Conservation (phyloP, 2,329 filamentous ascomycete genomes). For the Alternaria consortialis region DNA sequence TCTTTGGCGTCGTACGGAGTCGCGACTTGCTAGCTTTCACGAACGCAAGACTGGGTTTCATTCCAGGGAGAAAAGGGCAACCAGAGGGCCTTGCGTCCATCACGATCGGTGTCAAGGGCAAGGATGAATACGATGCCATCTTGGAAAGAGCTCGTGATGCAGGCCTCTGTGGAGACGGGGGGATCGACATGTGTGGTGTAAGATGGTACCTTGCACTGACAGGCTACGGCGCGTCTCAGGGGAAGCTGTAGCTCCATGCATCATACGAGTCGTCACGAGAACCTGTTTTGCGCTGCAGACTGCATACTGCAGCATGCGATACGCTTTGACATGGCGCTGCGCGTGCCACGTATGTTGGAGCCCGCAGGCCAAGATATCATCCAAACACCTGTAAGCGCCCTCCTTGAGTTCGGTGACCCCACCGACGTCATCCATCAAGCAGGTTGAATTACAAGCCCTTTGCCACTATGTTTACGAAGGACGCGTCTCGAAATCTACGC, state of each 20-base stretch:
- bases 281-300: background rate
- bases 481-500: background rate
- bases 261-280: background rate
- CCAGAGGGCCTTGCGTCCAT: constrained; percentile 52
- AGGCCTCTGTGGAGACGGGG: constrained; percentile 44
- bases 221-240: constrained; percentile 23
- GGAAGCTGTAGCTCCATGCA: constrained; percentile 31
- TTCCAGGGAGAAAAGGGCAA: constrained; percentile 43
- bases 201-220: constrained; percentile 50
- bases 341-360: constrained; percentile 5
- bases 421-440: background rate
- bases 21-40: constrained; percentile 52
- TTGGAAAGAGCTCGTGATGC: constrained; percentile 41
- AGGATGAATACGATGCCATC: constrained; percentile 43
- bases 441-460: background rate
- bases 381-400: background rate
- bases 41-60: constrained; percentile 50
- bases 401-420: background rate
- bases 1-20: constrained; percentile 54
- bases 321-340: background rate
- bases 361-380: constrained; percentile 5
- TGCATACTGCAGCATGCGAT: background rate
- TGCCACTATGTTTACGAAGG: background rate
- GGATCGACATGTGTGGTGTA: constrained; percentile 51
- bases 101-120: constrained; percentile 51